These are phyloP conservation scores for Nannizziopsis barbatae DNA, from an alignment of 2,329 filamentous ascomycete genomes.

Conservation along the genomic window DNA sequence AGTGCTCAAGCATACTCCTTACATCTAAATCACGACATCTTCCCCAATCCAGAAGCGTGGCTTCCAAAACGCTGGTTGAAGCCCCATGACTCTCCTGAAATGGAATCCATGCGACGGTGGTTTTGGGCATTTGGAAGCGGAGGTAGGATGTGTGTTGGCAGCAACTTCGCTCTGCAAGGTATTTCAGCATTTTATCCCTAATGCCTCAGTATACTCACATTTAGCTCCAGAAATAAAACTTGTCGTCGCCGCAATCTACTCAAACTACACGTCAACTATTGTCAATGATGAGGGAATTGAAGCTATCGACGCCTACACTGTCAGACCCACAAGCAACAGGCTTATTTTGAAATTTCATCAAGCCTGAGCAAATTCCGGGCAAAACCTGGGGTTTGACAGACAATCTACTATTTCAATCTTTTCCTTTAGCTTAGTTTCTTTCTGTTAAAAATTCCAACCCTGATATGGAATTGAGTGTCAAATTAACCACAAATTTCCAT, in stretches of 20 bases:
- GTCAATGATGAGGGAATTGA: slow-evolving; percentile 55
- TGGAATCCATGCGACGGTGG: slow-evolving; percentile 39
- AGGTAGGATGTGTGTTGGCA: slow-evolving; percentile 41
- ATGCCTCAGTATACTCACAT: slow-evolving; percentile 4
- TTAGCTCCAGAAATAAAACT: slow-evolving; percentile 56
- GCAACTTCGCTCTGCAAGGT: slow-evolving; percentile 40
- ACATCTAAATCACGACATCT: slow-evolving; percentile 41
- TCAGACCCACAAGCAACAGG: slow-evolving; percentile 47
- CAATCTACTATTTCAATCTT: background rate
- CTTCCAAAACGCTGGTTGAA: slow-evolving; percentile 41
- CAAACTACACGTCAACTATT: slow-evolving; percentile 51
- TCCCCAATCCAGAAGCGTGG: slow-evolving; percentile 39
- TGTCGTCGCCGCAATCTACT: slow-evolving; percentile 58
- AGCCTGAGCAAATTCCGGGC: slow-evolving; percentile 11
- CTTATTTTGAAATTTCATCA: slow-evolving; percentile 47
- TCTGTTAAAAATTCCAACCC: too few species aligned
- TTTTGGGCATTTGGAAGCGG: slow-evolving; percentile 44
- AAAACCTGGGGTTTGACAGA: background rate
- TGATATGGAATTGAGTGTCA: too few species aligned
- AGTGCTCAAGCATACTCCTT: slow-evolving; percentile 43
- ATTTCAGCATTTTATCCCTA: slow-evolving; percentile 1
- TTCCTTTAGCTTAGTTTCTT: too few species aligned
- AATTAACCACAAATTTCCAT: background rate
- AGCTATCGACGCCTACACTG: slow-evolving; percentile 54
- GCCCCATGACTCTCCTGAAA: slow-evolving; percentile 26